Evolutionary conservation across 768 basidiomycete genomes (phyloP), one percentile per base, ranked within the genome.

Genomic region (Sporobolomyces pararoseus): DNA sequence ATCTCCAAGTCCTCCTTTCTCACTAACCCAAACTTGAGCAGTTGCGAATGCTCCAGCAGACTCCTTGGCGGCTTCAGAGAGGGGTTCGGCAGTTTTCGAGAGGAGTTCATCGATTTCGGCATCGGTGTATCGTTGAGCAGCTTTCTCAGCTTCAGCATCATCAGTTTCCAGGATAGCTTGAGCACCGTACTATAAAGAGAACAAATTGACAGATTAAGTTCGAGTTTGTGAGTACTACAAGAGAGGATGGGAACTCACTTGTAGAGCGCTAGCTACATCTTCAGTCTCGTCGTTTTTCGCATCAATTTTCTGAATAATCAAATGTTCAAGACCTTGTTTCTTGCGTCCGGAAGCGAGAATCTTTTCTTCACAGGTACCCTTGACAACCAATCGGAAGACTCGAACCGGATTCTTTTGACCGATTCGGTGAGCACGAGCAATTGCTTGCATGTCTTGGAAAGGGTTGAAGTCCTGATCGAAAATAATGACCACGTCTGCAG

Each of bases 381-480:
- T 95, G 63, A 91, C 86, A 90, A 98, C 92, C 49, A 99, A 80
- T 78, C 95, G 97, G 83, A 97, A 74, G 19, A 74, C 72, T 32
- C 72, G 72, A 19, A 92, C 93, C 9, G 90, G 91, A 77, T 96
- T 97, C 80, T 86, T 85, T 80, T 98, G 96, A 2, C 96, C 96
- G 77, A 88, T 98, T 63, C 96, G 86, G 82, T 98, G 91, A 31
- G 92, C 86, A 59, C 96, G 87, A 27, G 94, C 88, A 66, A 99
- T 97, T 39, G 96, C 70, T 89, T 97, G 76, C 4, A 70, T 62
- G n/a, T 67, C 83, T 89, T 76, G 89, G 80, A 96, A 92, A n/a
- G 95, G 95, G 77, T 99, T 99, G 79, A 93, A 99, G 81, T 99
- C 96, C 0, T 93, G 92, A 77, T 99, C 95, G 75, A 88, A 90